Conservation (phyloP, 2,329 filamentous ascomycete species). For the Colletotrichum melonis region DNA sequence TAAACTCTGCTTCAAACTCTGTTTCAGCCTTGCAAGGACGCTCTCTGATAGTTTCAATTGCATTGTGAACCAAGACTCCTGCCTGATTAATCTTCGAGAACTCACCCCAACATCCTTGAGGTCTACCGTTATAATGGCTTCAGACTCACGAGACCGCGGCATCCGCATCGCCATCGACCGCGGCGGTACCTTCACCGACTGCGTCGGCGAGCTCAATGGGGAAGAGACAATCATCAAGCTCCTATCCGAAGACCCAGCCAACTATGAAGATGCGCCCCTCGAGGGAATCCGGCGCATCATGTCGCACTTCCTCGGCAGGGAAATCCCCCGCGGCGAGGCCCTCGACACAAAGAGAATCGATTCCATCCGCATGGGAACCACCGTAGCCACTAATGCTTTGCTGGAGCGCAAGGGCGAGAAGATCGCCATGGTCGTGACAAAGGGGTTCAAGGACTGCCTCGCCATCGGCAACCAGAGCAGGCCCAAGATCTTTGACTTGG, state of each 20-base stretch:
- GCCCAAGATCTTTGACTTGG: conserved; percentile 90
- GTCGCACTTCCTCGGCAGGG: conserved; percentile 77
- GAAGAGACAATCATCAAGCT: conserved; percentile 89
- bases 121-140: conserved; percentile 45
- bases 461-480: conserved; percentile 91
- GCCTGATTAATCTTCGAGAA: neutral
- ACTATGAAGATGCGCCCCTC: conserved; percentile 90
- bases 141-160: conserved; percentile 58
- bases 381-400: conserved; percentile 91
- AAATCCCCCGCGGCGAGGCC: conserved; percentile 83
- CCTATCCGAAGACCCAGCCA: conserved; percentile 88
- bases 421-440: conserved; percentile 88
- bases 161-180: conserved; percentile 83
- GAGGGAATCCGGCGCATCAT: conserved; percentile 91
- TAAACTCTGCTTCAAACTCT: neutral
- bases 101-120: neutral
- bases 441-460: conserved; percentile 88
- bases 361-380: conserved; percentile 95
- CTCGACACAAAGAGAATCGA: conserved; percentile 88
- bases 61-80: neutral
- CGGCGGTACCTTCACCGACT: conserved; percentile 93
- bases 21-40: neutral
- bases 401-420: conserved; percentile 91
- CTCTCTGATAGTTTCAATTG: neutral
- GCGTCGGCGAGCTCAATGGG: conserved; percentile 83